Base-by-base conservation (phyloP, 768 basidiomycete species). In the Mycena floridula region DNA sequence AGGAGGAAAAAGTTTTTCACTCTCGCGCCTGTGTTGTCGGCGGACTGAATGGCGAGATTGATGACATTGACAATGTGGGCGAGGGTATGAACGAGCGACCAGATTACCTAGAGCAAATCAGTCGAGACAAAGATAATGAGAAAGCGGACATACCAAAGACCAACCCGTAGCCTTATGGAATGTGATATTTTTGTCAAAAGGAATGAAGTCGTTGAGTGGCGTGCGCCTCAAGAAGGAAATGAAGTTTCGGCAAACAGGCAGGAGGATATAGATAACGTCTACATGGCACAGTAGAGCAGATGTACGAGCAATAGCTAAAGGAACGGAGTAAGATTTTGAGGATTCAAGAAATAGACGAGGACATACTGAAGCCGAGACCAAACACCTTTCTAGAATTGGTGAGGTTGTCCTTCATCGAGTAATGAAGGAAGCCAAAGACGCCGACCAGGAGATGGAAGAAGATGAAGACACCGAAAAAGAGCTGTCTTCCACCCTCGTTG, bases 241-340 rank as follows among this genome's bases (percentile, higher is more conserved):
- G 67, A 96, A 91, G 68, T 91, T 94, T 49, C 94, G 82, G 75
- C 94, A 97, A 60, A 97, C 79, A 22, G 94, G 95, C 24, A 98
- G 77, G 41, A 97, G 81, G 63, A 98, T 93, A 71, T 95, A 89
- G 50, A 89, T 80, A 48, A 91, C 83, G 64, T 96, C 89, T 55
- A 95, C 74, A 55, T 96, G 91, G 7, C 96, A 77, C 40, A 94
- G 81, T 37, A 96, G 81, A 5, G 94, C 95, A 35, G 93, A 87
- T 3, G 84, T 65, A 62, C 92, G 84, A 39, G 94, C 92, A 52
- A 89, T 85, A 36, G 82, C 92, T 94, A 51, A 9, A 83, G 3
- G 20, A 22, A 40, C n/a, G n/a, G n/a, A n/a, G n/a, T 16, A 39
- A 16, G n/a, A 39, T 13, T 13, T 40, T 22, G 15, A 20, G 16